phyloP scores from a whole-genome alignment of 495 filamentous ascomycete species.

The Geopyxis carbonaria region DNA sequence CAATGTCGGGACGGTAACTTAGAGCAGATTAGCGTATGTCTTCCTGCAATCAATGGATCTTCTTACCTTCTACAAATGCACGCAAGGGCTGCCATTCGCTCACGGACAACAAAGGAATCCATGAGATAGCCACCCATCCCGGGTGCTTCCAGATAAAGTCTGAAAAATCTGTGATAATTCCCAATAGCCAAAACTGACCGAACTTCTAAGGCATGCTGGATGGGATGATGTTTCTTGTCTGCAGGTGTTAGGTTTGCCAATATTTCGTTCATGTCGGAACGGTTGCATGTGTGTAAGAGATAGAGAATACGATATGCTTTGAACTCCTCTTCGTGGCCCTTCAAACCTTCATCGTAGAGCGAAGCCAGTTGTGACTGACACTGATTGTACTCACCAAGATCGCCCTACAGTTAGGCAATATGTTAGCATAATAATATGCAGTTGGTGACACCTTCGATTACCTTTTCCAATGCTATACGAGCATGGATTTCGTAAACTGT shows the following conservation, averaged over 20 bases:
- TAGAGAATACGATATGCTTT: slow-evolving; percentile 99
- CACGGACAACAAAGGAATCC: slow-evolving; percentile 94
- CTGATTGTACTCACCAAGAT: slow-evolving; percentile 99
- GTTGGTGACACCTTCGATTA: too few species aligned
- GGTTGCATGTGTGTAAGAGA: slow-evolving; percentile 97
- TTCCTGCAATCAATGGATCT: not conserved
- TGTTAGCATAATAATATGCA: slow-evolving; percentile 6
- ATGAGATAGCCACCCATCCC: slow-evolving; percentile 98
- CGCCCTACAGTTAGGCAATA: slow-evolving; percentile 34
- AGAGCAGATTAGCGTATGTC: not conserved
- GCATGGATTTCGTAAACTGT: slow-evolving; percentile 95
- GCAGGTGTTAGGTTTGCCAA: slow-evolving; percentile 91
- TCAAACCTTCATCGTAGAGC: slow-evolving; percentile 64
- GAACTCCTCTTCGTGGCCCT: slow-evolving; percentile 82
- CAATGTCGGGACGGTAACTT: slow-evolving; percentile 82
- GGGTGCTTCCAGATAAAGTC: slow-evolving; percentile 79
- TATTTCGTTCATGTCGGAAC: slow-evolving; percentile 92
- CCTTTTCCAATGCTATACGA: slow-evolving; percentile 87
- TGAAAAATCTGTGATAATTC: slow-evolving; percentile 96
- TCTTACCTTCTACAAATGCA: slow-evolving; percentile 90
- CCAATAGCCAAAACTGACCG: slow-evolving; percentile 80
- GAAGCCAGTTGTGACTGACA: slow-evolving; percentile 94
- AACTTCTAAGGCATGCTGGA: slow-evolving; percentile 83
- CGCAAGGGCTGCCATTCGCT: slow-evolving; percentile 75
- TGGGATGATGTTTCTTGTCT: slow-evolving; percentile 70